Conservation (phyloP, 202 grass and related monocot species). For the Panicum hallii region DNA sequence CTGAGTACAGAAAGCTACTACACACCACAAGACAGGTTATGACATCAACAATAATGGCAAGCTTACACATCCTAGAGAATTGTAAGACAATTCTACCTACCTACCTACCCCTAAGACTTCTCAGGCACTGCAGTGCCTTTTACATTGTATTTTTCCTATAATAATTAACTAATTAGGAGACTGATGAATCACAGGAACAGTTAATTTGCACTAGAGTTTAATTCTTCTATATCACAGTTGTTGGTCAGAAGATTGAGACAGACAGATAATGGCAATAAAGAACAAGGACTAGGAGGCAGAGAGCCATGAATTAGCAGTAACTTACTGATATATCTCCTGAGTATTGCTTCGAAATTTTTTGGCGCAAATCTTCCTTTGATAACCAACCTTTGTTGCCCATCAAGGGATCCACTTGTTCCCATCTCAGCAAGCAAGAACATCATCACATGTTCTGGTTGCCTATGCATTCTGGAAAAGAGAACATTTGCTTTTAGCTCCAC, state of each 20-base stretch:
- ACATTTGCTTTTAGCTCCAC: constrained; percentile 22
- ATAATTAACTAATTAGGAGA: neutral
- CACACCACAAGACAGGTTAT: neutral
- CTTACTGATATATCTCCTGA: constrained; percentile 98
- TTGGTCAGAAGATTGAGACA: neutral
- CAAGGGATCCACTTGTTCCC: constrained; percentile 98
- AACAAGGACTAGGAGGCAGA: neutral
- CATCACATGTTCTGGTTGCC: constrained; percentile 99
- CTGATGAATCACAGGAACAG: neutral
- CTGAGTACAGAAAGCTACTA: neutral
- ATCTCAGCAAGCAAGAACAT: constrained; percentile 95
- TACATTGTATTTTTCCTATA: neutral
- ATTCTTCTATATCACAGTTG: constrained; percentile 12
- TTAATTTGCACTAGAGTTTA: neutral
- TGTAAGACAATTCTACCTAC: constrained; percentile 5
- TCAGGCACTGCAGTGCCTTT: neutral
- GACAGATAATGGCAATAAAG: neutral
- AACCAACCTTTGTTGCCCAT: constrained; percentile 96
- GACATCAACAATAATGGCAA: neutral
- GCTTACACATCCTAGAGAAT: neutral
- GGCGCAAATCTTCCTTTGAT: constrained; percentile 95
- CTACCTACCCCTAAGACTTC: neutral
- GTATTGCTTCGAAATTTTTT: constrained; percentile 95
- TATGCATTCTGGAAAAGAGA: constrained; percentile 83
- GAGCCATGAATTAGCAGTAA: constrained; percentile 17